Evolutionary conservation across 352 stramenopile genomes (phyloP).

Genomic region (Phytophthora cactorum): DNA sequence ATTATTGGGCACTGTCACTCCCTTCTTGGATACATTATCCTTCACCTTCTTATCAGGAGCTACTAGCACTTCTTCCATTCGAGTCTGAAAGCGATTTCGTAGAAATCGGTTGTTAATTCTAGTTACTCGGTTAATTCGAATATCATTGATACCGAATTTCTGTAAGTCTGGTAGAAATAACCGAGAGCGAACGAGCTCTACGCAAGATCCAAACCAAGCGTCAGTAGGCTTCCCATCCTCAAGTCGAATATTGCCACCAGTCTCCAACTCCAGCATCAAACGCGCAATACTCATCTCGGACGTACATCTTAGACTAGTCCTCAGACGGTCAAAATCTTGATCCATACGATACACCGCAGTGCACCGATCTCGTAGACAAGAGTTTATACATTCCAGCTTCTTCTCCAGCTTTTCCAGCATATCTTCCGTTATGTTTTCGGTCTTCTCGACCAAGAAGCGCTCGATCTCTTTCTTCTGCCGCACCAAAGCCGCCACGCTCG

Average conservation of each 20-base stretch:
- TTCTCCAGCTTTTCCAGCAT: constrained; percentile 33
- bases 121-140: constrained; percentile 84
- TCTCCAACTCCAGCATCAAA: constrained; percentile 90
- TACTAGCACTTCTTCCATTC: constrained; percentile 79
- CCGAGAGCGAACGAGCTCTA: constrained; percentile 81
- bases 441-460: constrained; percentile 38
- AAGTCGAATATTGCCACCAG: constrained; percentile 90
- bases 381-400: constrained; percentile 52
- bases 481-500: constrained; percentile 47
- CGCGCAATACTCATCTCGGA: constrained; percentile 82
- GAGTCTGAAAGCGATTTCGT: constrained; percentile 85
- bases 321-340: constrained; percentile 63
- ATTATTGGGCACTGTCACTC: constrained; percentile 57
- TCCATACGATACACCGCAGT: constrained; percentile 57
- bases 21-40: constrained; percentile 84
- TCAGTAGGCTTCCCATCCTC: constrained; percentile 87
- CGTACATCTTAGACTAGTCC: constrained; percentile 46
- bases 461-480: constrained; percentile 79
- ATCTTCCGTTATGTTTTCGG: constrained; percentile 9
- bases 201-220: constrained; percentile 86
- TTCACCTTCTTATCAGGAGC: constrained; percentile 69
- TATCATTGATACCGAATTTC: constrained; percentile 59
- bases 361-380: constrained; percentile 50
- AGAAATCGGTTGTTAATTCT: constrained; percentile 91
- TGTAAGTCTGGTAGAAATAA: constrained; percentile 65